Conservation (phyloP, 352 stramenopile genomes). For the Phytopythium mirpurense region DNA sequence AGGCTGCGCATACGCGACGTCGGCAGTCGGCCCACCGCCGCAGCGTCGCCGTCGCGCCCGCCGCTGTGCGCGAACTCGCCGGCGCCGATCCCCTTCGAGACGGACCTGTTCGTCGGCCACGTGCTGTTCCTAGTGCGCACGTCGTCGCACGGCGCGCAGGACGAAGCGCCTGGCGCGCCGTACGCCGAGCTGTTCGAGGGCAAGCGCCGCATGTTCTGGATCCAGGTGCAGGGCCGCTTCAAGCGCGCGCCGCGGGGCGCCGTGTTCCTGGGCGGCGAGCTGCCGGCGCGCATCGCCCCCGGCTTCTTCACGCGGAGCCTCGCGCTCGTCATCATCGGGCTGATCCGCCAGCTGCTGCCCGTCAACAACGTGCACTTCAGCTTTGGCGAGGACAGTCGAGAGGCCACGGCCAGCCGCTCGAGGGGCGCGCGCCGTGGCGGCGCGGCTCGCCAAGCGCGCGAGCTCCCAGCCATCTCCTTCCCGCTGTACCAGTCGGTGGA, state of each 20-base stretch:
- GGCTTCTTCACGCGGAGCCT: conserved; percentile 78
- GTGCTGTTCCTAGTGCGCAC: conserved; percentile 84
- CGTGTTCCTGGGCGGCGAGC: conserved; percentile 72
- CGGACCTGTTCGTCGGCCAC: conserved; percentile 76
- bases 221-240: conserved; percentile 84
- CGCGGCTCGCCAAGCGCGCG: not conserved
- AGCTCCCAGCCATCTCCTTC: conserved; percentile 65
- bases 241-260: conserved; percentile 47
- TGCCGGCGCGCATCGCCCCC: conserved; percentile 51
- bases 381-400: conserved; percentile 41
- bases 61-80: conserved; percentile 52
- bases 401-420: conserved; percentile 2
- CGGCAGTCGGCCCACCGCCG: conserved; percentile 10
- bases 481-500: conserved; percentile 78
- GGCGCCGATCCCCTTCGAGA: conserved; percentile 74
- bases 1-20: conserved; percentile 39
- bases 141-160: conserved; percentile 31
- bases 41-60: not conserved
- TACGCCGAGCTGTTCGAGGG: conserved; percentile 54
- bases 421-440: conserved; percentile 2
- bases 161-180: conserved; percentile 24
- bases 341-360: conserved; percentile 50
- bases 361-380: conserved; percentile 63
- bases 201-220: conserved; percentile 82
- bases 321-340: conserved; percentile 67